Evolutionary conservation across 2,329 filamentous ascomycete species (phyloP), one percentile per base, ranked within the genome.

Genomic region (Aspergillus bombycis): DNA sequence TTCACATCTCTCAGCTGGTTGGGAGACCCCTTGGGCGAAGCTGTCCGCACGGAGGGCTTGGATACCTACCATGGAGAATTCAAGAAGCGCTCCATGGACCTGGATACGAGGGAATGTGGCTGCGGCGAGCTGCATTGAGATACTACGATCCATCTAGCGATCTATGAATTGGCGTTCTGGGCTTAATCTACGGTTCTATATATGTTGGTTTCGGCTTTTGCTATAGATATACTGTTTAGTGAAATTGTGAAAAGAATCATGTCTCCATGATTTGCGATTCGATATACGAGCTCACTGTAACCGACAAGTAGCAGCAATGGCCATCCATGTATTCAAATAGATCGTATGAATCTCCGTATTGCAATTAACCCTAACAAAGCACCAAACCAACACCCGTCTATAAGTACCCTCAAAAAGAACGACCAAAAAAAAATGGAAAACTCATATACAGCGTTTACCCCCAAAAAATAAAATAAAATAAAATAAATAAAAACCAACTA

Each of bases 1-100:
- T 30, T 10, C 43, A 63, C 67, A 28, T 70, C 68, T 54, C 70
- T 67, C 63, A 62, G 65, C 41, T 82, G 80, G 80, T 73, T 82
- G 75, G 80, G 80, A 16, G 68, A 78, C 43, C 77, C 76, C 1
- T 67, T 79, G 2, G 75, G 74, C 57, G 71, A 74, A n/a, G 69
- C 77, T 38, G 68, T 81, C 38, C 73, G 74, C 12, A 74, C 75
- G 1, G 78, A 80, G 6, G 73, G 75, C 5, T 64, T 82, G 9
- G 80, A 82, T 58, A 75, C 72, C 7, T 82, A 82, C 65, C 80
- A 82, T 62, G 78, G 79, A 16, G 79, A 81, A 57, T 81, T 80
- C 67, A 79, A 74, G 66, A 77, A 76, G 66, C 70, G 71, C 38
- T 74, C 72, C n/a, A 28, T 64, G 30, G 43, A 52, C 14, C 58